Percentiles rank a stretch among this genome's conserved stretches.
Conservation (phyloP, 306 rosid genomes). For the Rosa lucieae region DNA sequence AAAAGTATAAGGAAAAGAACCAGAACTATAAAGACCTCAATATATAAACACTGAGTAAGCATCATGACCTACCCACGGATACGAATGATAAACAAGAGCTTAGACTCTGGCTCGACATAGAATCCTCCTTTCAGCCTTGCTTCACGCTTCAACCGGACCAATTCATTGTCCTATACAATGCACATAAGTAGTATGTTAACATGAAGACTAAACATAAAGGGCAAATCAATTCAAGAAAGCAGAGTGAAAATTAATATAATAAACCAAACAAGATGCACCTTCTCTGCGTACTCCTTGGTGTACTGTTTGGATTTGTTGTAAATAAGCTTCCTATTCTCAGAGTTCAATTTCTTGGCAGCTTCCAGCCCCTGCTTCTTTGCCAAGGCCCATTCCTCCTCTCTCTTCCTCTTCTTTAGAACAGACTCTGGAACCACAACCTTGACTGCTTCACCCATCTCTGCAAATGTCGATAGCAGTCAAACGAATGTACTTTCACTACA, state of each 20-base stretch:
- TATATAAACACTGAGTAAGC: too few species aligned
- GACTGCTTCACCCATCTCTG: slow-evolving; percentile 64
- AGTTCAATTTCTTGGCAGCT: slow-evolving; percentile 61
- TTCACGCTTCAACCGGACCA: slow-evolving; percentile 76
- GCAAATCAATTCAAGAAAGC: not conserved
- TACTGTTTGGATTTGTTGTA: slow-evolving; percentile 69
- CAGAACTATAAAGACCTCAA: not conserved
- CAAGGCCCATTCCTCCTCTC: slow-evolving; percentile 78
- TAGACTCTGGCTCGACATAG: slow-evolving; percentile 91
- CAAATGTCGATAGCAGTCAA: not conserved
- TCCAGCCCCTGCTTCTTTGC: slow-evolving; percentile 51
- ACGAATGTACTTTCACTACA: not conserved
- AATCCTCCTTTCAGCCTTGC: slow-evolving; percentile 92
- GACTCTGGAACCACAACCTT: slow-evolving; percentile 68
- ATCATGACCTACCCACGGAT: slow-evolving; percentile 70
- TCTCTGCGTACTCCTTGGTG: slow-evolving; percentile 51
- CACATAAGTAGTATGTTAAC: not conserved
- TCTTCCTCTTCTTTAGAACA: slow-evolving; percentile 73
- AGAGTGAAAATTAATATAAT: not conserved
- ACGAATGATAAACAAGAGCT: slow-evolving; percentile 74
- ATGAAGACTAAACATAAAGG: not conserved
- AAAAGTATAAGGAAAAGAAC: not conserved
- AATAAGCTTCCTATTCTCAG: slow-evolving; percentile 64
- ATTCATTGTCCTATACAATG: slow-evolving; percentile 49
- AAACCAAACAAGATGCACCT: slow-evolving; percentile 38